Conservation (phyloP, 768 basidiomycete genomes). For the Leccinum incarnatum region DNA sequence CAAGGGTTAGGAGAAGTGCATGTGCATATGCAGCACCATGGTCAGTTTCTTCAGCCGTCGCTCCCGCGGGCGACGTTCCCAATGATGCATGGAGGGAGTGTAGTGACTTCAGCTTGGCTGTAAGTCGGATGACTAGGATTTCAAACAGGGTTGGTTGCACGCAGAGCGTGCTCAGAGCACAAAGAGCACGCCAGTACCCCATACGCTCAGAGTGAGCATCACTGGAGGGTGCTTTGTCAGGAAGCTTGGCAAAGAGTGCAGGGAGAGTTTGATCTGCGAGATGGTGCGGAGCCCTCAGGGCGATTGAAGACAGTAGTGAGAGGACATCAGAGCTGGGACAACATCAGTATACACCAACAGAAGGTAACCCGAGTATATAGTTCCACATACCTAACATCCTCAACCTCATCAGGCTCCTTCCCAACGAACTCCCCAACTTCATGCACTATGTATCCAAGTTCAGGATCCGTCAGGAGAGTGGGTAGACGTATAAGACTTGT, state of each 20-base stretch:
- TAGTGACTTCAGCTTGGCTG: conserved; percentile 70
- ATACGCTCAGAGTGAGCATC: conserved; percentile 55
- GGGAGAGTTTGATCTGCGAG: conserved; percentile 78
- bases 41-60: conserved; percentile 44
- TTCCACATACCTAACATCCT: conserved; percentile 47
- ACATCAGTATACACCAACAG: not conserved
- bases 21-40: conserved; percentile 81
- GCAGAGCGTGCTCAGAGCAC: conserved; percentile 70
- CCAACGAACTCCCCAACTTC: conserved; percentile 66
- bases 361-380: not conserved
- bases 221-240: conserved; percentile 58
- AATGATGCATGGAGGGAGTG: conserved; percentile 36
- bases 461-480: conserved; percentile 62
- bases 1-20: conserved; percentile 71
- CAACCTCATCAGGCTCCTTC: conserved; percentile 46
- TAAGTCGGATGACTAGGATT: conserved; percentile 72
- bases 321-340: conserved; percentile 53
- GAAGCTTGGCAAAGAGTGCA: conserved; percentile 70
- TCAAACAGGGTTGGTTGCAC: conserved; percentile 78
- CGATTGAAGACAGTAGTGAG: conserved; percentile 60
- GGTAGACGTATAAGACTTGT: conserved; percentile 64
- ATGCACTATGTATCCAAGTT: conserved; percentile 77
- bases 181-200: conserved; percentile 65
- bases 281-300: conserved; percentile 55
- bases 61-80: not conserved